phyloP scores from a whole-genome alignment of 2,329 filamentous ascomycete species.

The Geosmithia putterillii region DNA sequence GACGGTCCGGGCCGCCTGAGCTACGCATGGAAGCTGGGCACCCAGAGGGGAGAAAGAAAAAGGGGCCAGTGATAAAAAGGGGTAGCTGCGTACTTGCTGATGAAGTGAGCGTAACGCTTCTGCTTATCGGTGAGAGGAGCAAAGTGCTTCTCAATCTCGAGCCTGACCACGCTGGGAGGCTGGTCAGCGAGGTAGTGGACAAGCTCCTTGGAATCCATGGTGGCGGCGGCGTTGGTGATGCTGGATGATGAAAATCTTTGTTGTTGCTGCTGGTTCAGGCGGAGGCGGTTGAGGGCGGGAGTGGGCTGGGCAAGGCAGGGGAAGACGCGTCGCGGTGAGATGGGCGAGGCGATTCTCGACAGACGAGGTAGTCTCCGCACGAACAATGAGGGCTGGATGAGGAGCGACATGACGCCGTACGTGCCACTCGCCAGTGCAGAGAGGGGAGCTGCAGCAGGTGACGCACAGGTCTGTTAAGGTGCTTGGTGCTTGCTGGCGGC shows the following conservation, averaged over 20 bases:
- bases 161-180: slow-evolving; percentile 74
- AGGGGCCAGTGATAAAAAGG: not conserved
- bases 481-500: not conserved
- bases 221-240: slow-evolving; percentile 5
- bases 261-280: slow-evolving; percentile 8
- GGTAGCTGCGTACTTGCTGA: slow-evolving; percentile 51
- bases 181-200: slow-evolving; percentile 81
- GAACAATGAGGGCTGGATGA: slow-evolving; percentile 18
- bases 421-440: not conserved
- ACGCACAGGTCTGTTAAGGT: not conserved
- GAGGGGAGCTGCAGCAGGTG: not conserved
- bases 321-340: slow-evolving; percentile 8
- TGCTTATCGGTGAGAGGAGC: slow-evolving; percentile 62
- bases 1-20: not conserved
- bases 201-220: slow-evolving; percentile 48
- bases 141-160: slow-evolving; percentile 90
- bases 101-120: slow-evolving; percentile 85
- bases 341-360: slow-evolving; percentile 15
- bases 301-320: slow-evolving; percentile 4
- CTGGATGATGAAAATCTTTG: slow-evolving; percentile 16
- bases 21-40: too few species aligned
- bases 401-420: slow-evolving; percentile 16
- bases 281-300: slow-evolving; percentile 4
- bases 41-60: too few species aligned
- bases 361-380: slow-evolving; percentile 19